Conservation (phyloP, 1,284 basidiomycete species). For the Rhodotorula glutinis region DNA sequence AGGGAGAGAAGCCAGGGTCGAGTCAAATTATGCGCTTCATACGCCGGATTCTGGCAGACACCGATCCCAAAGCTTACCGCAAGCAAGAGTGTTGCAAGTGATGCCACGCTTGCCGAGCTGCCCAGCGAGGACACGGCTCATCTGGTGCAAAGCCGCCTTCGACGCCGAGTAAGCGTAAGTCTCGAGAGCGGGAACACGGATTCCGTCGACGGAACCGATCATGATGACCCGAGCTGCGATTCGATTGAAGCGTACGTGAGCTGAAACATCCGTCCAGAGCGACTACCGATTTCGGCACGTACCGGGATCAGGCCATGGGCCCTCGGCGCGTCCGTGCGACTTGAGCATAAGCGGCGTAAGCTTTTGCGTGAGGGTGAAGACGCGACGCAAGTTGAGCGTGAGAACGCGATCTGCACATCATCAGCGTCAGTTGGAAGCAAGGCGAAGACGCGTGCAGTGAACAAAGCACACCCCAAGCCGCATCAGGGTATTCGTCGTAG, state of each 20-base stretch:
- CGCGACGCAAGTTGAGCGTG: conserved; percentile 64
- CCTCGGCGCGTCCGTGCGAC: conserved; percentile 43
- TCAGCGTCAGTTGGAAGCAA: not conserved
- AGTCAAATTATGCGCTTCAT: too few species aligned
- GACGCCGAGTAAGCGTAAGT: conserved; percentile 68
- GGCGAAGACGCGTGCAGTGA: too few species aligned
- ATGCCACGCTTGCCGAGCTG: conserved; percentile 62
- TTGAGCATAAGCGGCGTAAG: conserved; percentile 55
- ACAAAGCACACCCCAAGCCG: conserved; percentile 45
- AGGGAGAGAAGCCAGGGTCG: conserved; percentile 16
- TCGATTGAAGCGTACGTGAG: not conserved
- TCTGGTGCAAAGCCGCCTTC: conserved; percentile 62
- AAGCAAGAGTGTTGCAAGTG: conserved; percentile 66
- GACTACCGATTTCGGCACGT: conserved; percentile 48
- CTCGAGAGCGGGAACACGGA: conserved; percentile 52
- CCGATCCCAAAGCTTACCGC: conserved; percentile 44
- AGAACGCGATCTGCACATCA: conserved; percentile 55
- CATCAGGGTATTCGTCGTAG: conserved; percentile 55
- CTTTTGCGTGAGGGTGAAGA: conserved; percentile 67
- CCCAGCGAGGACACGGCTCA: conserved; percentile 62
- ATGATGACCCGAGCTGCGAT: conserved; percentile 42
- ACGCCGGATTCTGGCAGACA: too few species aligned
- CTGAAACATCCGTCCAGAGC: not conserved
- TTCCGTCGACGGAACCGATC: conserved; percentile 43
- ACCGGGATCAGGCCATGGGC: conserved; percentile 44